These are phyloP conservation scores for Globisporangium acanthophoron DNA, from an alignment of 352 stramenopile genomes.

Conservation along the genomic window DNA sequence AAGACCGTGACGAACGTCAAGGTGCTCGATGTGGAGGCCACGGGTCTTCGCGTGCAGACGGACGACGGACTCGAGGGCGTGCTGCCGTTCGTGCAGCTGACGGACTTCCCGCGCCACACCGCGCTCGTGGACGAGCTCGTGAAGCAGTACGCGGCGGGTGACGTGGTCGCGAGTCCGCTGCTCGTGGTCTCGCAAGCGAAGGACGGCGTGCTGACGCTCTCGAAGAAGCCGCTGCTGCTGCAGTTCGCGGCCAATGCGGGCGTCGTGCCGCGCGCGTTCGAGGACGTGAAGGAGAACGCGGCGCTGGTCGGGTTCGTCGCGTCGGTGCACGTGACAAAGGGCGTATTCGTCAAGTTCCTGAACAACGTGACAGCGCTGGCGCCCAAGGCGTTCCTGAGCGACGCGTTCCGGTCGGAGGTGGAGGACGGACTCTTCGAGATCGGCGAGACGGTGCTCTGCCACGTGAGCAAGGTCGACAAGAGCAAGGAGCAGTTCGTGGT, in stretches of 20 bases:
- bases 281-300: conserved; percentile 51
- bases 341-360: conserved; percentile 86
- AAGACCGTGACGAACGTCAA: conserved; percentile 55
- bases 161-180: conserved; percentile 48
- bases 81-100: conserved; percentile 80
- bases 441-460: conserved; percentile 80
- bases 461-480: conserved; percentile 67
- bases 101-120: conserved; percentile 77
- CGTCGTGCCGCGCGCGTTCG: conserved; percentile 53
- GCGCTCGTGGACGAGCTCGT: conserved; percentile 71
- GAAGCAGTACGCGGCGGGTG: conserved; percentile 37
- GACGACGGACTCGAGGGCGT: conserved; percentile 64
- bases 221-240: conserved; percentile 78
- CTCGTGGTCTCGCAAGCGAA: conserved; percentile 68
- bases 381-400: conserved; percentile 70
- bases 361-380: conserved; percentile 82
- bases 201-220: conserved; percentile 70
- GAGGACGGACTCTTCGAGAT: conserved; percentile 79
- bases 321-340: conserved; percentile 65
- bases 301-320: conserved; percentile 76
- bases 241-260: conserved; percentile 27
- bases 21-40: conserved; percentile 58
- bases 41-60: conserved; percentile 73
- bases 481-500: conserved; percentile 80
- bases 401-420: conserved; percentile 68